Base-by-base conservation (phyloP, 2,329 filamentous ascomycete species). In the Cucurbitaria berberidis region DNA sequence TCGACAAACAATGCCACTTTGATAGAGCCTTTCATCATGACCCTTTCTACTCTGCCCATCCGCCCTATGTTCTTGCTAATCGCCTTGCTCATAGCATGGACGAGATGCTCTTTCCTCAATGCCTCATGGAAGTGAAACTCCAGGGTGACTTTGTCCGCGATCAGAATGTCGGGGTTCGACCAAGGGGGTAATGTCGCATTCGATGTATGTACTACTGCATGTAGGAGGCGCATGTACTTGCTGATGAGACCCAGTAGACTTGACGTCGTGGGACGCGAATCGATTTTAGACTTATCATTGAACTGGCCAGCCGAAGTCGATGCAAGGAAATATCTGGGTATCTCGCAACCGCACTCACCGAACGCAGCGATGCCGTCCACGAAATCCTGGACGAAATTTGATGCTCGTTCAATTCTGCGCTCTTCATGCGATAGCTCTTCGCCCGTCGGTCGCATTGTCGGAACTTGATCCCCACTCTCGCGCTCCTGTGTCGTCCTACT, bases 1-100 rank as follows among this genome's bases (percentile, higher is more conserved):
- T 62, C 59, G 38, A 60, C 54, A 52, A 53, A 60, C 42, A 63
- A 40, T 8, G 45, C 26, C 30, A 63, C 53, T 22, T 39, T 55
- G 15, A 45, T 53, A 0, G 52, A 22, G 1, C 52, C 56, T 7
- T 51, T 60, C 30, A 19, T 11, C 0, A 7, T 4, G 24, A 48
- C 53, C 8, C 34, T 52, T 32, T 64, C 56, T 1, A 64, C 46
- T 24, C 41, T 53, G 1, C 61, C 61, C 59, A 62, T 64, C 11
- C 57, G 46, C 1, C 56, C 57, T 11, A 26, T 24, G 11, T 43
- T 36, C n/a, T 60, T 60, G 9, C 35, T 35, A n/a, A 62, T 36
- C 1, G 61, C 57, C 21, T 49, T 51, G 3, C 19, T 36, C 38
- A 62, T 35, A 5, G 61, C 59, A 10, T 43, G 21, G 1, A 45